Evolutionary conservation across 306 rosid genomes (phyloP), one percentile per base, ranked within the genome.

Genomic region (Medicago ruthenica): DNA sequence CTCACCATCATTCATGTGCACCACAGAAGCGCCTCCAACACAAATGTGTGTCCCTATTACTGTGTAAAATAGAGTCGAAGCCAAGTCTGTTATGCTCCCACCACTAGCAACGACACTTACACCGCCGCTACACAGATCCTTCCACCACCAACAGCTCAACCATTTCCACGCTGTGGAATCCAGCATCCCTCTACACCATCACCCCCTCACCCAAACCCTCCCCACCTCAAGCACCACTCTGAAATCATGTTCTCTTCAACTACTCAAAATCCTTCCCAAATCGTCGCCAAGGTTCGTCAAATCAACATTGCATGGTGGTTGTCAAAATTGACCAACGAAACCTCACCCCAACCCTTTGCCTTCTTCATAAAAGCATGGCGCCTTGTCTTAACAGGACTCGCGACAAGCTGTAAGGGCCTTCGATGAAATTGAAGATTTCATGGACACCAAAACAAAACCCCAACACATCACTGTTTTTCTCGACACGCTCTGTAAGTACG

Each of bases 11-110:
- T 53, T 53, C 11, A 4, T 22, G 37, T 58, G 64, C 37, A 12
- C 64, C 64, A 22, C 37, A 10, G 64, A 22, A 58, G 64, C 16
- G 4, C 64, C 64, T 21, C 64, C 15, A 58, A 58, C 64, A 58
- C 15, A 58, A 58, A 5, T 0, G 1, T 9, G 7, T 21, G 16
- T 58, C 36, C 36, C 9, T 21, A 58, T 34, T 58, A 58, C 63
- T 9, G 9, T 57, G 37, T 7, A 21, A 57, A 57, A 21, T 2
- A 57, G n/a, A 57, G 34, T 11, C 27, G 13, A 22, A 17, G 60
- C 12, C 13, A 54, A 54, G 60, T 54, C 11, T 54, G 27, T 24
- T 17, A 17, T 54, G 60, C 6, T 54, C 60, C 27, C 27, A 9
- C 60, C 3, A 1, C 63, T 10, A 12, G 8, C 14, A 55, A 55